Percentiles rank a stretch among this genome's conserved stretches.
Conservation (phyloP, 805 yeast genomes). For the Starmerella tilneyi region DNA sequence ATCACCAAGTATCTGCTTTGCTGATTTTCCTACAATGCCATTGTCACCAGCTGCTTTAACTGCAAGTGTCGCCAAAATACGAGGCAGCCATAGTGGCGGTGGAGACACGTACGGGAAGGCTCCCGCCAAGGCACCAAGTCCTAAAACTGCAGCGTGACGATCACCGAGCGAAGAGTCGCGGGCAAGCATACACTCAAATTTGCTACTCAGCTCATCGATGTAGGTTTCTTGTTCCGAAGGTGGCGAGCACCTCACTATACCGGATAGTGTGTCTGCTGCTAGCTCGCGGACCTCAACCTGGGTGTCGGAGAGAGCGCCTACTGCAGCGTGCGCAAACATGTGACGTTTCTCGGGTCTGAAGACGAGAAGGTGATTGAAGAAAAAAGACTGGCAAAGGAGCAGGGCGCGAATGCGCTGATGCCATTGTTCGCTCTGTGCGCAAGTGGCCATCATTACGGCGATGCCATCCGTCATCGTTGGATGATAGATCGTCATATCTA, state of each 20-base stretch:
- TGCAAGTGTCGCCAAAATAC: conserved; percentile 56
- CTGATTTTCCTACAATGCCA: conserved; percentile 73
- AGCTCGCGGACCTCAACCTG: conserved; percentile 67
- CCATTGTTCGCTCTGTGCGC: conserved; percentile 34
- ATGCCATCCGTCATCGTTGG: conserved; percentile 37
- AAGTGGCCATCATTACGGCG: conserved; percentile 20
- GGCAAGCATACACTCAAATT: conserved; percentile 37
- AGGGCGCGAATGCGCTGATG: conserved; percentile 59
- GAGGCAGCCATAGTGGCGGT: conserved; percentile 83
- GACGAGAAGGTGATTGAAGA: conserved; percentile 53
- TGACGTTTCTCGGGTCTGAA: conserved; percentile 41
- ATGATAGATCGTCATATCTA: conserved; percentile 43
- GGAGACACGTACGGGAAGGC: conserved; percentile 90
- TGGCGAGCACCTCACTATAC: conserved; percentile 59
- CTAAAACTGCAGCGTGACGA: conserved; percentile 79
- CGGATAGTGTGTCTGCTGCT: conserved; percentile 66
- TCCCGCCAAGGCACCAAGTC: conserved; percentile 74
- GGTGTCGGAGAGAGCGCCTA: conserved; percentile 45
- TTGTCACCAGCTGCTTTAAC: conserved; percentile 58
- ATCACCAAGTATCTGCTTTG: conserved; percentile 67
- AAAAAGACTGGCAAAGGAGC: conserved; percentile 60
- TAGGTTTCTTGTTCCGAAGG: conserved; percentile 34
- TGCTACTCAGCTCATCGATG: conserved; percentile 32
- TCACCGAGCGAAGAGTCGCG: conserved; percentile 26
- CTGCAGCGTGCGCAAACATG: conserved; percentile 43